These are phyloP conservation scores for Lactuca sativa DNA, from an alignment of 129 eudicot genomes.

Conservation along the genomic window DNA sequence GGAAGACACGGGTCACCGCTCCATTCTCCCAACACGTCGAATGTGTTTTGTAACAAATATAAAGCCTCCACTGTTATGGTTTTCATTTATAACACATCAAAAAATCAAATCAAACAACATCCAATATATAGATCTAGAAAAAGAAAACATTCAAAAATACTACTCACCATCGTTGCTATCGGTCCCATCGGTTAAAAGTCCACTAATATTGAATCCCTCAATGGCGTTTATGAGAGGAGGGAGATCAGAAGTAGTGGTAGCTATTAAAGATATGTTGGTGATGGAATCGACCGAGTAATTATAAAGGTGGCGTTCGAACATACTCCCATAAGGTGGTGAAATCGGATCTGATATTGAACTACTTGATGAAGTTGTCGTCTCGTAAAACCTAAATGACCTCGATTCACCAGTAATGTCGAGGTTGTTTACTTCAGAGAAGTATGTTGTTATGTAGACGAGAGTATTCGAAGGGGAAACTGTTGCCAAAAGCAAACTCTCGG, in stretches of 20 bases:
- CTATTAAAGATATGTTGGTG: slow-evolving; percentile 13
- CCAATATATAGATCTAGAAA: too few species aligned
- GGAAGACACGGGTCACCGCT: slow-evolving; percentile 37
- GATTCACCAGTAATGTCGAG: slow-evolving; percentile 7
- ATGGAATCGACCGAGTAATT: neutral
- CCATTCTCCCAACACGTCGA: slow-evolving; percentile 22
- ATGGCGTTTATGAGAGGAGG: slow-evolving; percentile 32
- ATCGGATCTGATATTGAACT: neutral
- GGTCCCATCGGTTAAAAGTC: slow-evolving; percentile 24
- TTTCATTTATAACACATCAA: neutral
- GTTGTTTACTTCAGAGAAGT: slow-evolving; percentile 28
- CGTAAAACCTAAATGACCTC: slow-evolving; percentile 21
- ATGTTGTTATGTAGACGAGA: slow-evolving; percentile 15
- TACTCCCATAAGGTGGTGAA: slow-evolving; percentile 10
- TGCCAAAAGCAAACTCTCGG: slow-evolving; percentile 3
- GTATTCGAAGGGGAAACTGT: neutral
- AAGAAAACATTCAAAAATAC: neutral
- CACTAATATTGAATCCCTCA: slow-evolving; percentile 20
- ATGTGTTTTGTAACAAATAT: slow-evolving; percentile 8
- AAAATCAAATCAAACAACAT: neutral
- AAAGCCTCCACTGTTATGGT: slow-evolving; percentile 15
- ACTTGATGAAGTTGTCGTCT: neutral
- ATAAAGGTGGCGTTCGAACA: neutral
- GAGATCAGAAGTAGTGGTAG: slow-evolving; percentile 26
- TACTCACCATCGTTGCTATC: slow-evolving; percentile 23